phyloP scores from a whole-genome alignment of 1,139 yeast genomes.

The Candida pseudoviswanathii region DNA sequence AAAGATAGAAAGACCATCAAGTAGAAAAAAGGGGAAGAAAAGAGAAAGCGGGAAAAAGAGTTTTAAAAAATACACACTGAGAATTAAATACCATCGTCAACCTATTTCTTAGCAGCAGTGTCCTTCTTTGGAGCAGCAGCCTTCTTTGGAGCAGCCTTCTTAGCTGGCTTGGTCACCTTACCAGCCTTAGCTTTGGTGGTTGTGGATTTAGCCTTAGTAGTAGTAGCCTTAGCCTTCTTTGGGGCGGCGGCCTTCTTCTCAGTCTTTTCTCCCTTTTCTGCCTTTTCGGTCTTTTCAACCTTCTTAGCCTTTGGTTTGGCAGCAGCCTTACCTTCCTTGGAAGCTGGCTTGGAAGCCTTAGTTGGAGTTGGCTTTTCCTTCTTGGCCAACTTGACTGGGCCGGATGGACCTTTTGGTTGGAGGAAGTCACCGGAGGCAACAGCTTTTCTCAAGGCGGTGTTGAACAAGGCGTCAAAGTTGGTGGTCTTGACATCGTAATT shows the following conservation, averaged over 20 bases:
- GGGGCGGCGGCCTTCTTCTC: slow-evolving; percentile 21
- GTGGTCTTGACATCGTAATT: slow-evolving; percentile 60
- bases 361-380: slow-evolving; percentile 24
- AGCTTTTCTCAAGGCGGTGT: slow-evolving; percentile 78
- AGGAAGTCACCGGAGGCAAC: slow-evolving; percentile 74
- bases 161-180: slow-evolving; percentile 21
- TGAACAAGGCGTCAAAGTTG: slow-evolving; percentile 77
- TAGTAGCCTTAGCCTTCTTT: slow-evolving; percentile 19
- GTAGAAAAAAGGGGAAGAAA: neutral
- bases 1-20: neutral
- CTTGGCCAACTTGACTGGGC: slow-evolving; percentile 67
- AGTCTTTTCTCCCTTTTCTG: neutral
- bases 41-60: neutral
- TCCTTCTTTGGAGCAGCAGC: slow-evolving; percentile 24
- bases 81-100: slow-evolving; percentile 9
- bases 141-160: slow-evolving; percentile 18
- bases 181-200: slow-evolving; percentile 18
- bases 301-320: slow-evolving; percentile 19
- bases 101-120: slow-evolving; percentile 18
- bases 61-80: slow-evolving; percentile 3
- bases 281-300: slow-evolving; percentile 8
- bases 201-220: slow-evolving; percentile 19
- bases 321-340: slow-evolving; percentile 9
- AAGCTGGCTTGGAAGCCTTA: slow-evolving; percentile 17
- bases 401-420: slow-evolving; percentile 89